These are phyloP conservation scores for Salix purpurea DNA, from an alignment of 345 rosid genomes.

Conservation along the genomic window DNA sequence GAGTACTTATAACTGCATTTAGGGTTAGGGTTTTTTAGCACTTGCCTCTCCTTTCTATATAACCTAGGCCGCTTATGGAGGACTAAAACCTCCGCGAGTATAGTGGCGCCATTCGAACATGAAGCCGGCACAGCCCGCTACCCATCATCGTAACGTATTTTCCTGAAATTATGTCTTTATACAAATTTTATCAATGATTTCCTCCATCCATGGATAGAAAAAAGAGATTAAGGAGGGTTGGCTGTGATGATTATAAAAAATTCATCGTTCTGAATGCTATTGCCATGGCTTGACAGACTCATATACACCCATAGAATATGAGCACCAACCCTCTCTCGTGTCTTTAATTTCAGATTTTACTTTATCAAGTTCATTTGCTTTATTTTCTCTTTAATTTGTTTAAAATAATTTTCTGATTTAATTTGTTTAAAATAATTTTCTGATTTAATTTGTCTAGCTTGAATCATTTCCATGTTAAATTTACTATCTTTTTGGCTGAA, in stretches of 20 bases:
- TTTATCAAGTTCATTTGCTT: not conserved
- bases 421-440: not conserved
- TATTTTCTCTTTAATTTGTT: not conserved
- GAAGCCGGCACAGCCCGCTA: not conserved
- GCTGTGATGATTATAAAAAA: constrained; percentile 30
- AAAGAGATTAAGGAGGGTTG: not conserved
- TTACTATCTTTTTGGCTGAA: not conserved
- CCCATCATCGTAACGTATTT: not conserved
- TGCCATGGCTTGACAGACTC: constrained; percentile 41
- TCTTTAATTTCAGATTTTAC: not conserved
- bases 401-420: not conserved
- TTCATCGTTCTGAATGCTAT: constrained; percentile 34
- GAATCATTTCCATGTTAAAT: not conserved
- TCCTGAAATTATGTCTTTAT: not conserved
- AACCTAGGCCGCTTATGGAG: not conserved
- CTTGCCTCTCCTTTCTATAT: not conserved
- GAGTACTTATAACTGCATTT: not conserved
- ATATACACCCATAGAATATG: constrained; percentile 51
- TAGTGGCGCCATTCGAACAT: not conserved
- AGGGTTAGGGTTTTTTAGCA: not conserved
- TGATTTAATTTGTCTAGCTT: not conserved
- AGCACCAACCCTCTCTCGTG: constrained; percentile 16
- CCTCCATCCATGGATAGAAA: not conserved
- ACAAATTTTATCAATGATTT: not conserved
- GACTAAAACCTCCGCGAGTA: not conserved